Conservation (phyloP, 805 yeast species). For the Priceomyces carsonii region DNA sequence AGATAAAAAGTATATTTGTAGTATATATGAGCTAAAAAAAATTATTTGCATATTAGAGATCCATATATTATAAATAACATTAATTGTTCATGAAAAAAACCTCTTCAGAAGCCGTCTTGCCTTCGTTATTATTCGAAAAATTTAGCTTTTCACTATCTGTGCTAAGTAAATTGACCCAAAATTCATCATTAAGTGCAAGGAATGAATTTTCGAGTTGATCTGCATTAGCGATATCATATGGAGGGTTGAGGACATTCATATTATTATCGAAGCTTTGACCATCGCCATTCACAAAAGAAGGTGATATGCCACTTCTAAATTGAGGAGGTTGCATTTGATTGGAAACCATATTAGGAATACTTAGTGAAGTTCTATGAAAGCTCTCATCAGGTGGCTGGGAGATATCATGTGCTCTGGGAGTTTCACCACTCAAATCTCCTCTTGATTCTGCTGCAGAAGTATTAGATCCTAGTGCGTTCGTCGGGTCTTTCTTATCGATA, state of each 20-base stretch:
- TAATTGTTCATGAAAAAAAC: conserved; percentile 24
- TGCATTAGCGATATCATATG: conserved; percentile 17
- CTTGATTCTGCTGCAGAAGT: too few species aligned
- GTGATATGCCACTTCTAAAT: too few species aligned
- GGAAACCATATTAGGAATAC: too few species aligned
- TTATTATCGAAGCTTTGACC: too few species aligned
- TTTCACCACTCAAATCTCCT: too few species aligned
- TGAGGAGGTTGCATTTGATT: too few species aligned
- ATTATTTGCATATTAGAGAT: conserved; percentile 3
- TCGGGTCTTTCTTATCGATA: too few species aligned
- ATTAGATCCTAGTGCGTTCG: too few species aligned
- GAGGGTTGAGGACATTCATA: conserved; percentile 2
- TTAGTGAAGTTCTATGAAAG: too few species aligned
- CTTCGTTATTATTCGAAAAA: conserved; percentile 19
- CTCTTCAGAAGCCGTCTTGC: conserved; percentile 20
- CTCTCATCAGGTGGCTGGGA: too few species aligned
- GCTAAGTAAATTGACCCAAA: conserved; percentile 62
- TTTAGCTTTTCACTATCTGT: conserved; percentile 34
- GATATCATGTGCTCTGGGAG: too few species aligned
- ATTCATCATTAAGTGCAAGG: conserved; percentile 64
- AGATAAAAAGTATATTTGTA: not conserved
- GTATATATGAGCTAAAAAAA: not conserved
- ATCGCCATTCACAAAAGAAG: too few species aligned
- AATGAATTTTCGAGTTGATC: conserved; percentile 46
- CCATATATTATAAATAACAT: not conserved